These are phyloP conservation scores for Larix kaempferi DNA, from an alignment of 75 land plant genomes.

Conservation along the genomic window DNA sequence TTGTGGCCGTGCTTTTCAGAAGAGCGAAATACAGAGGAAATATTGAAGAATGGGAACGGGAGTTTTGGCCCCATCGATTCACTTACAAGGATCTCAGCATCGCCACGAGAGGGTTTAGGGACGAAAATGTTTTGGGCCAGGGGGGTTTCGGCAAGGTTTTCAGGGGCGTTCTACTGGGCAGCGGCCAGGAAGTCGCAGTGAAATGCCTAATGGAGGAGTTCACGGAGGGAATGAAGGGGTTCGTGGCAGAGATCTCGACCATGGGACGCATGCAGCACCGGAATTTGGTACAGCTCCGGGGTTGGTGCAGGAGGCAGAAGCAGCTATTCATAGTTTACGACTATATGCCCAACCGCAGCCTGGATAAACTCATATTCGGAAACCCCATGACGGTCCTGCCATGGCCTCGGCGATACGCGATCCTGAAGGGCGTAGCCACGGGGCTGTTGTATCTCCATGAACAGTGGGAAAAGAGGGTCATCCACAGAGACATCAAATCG, in stretches of 20 bases:
- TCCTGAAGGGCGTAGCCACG: too few relatives aligned
- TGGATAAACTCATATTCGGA: constrained; percentile 11
- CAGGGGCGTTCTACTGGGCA: constrained; percentile 9
- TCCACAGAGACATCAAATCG: too few relatives aligned
- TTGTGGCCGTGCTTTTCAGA: too few relatives aligned
- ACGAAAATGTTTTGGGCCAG: not conserved
- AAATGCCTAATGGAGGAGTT: constrained; percentile 20
- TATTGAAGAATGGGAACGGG: constrained; percentile 13
- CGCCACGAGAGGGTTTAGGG: constrained; percentile 17
- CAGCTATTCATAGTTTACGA: constrained; percentile 21
- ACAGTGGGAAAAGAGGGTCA: too few relatives aligned
- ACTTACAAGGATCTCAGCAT: constrained; percentile 1
- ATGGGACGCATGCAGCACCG: constrained; percentile 41
- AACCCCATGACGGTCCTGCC: not conserved
- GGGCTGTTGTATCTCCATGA: too few relatives aligned
- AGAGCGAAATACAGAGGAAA: too few relatives aligned
- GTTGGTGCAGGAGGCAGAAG: constrained; percentile 25
- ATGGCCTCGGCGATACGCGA: too few relatives aligned
- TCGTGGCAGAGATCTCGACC: constrained; percentile 36
- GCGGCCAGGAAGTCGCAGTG: constrained; percentile 19
- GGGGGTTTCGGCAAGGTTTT: constrained; percentile 19
- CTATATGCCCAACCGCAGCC: constrained; percentile 24
- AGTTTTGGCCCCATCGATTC: constrained; percentile 10
- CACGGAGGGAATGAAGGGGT: constrained; percentile 33
- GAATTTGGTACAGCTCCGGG: constrained; percentile 33